Evolutionary conservation across 2,329 filamentous ascomycete species (phyloP).

Genomic region (Triangularia setosa): DNA sequence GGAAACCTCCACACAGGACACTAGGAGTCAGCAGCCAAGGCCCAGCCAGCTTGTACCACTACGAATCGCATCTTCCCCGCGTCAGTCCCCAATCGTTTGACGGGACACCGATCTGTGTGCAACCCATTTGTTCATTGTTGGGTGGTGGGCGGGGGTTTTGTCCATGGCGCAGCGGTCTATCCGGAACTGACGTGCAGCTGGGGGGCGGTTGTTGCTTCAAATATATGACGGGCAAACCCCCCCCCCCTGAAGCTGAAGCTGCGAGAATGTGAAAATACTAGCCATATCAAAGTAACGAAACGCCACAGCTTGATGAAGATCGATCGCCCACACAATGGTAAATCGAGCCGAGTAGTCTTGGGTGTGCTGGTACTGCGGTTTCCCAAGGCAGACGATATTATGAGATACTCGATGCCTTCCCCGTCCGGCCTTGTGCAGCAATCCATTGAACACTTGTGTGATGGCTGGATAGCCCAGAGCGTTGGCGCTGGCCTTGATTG

Average conservation of each 20-base stretch:
- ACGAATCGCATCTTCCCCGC: constrained; percentile 1
- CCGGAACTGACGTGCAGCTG: constrained; percentile 5
- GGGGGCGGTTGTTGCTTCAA: background rate
- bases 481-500: constrained; percentile 10
- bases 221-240: background rate
- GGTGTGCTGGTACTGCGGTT: background rate
- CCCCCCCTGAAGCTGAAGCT: background rate
- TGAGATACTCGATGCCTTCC: background rate
- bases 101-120: constrained; percentile 12
- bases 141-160: constrained; percentile 8
- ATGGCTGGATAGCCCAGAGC: constrained; percentile 8
- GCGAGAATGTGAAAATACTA: background rate
- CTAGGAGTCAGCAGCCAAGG: background rate
- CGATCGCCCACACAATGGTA: background rate
- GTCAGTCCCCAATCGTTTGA: constrained; percentile 1
- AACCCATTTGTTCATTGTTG: constrained; percentile 7
- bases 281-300: background rate
- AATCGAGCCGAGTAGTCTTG: background rate
- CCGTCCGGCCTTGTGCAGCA: constrained; percentile 6
- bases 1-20: background rate
- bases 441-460: constrained; percentile 1
- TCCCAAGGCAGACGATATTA: background rate
- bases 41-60: constrained; percentile 5
- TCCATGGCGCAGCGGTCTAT: background rate
- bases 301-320: background rate